Evolutionary conservation across 495 filamentous ascomycete genomes (phyloP), one percentile per base, ranked within the genome.

Genomic region (Penicillium egyptiacum): DNA sequence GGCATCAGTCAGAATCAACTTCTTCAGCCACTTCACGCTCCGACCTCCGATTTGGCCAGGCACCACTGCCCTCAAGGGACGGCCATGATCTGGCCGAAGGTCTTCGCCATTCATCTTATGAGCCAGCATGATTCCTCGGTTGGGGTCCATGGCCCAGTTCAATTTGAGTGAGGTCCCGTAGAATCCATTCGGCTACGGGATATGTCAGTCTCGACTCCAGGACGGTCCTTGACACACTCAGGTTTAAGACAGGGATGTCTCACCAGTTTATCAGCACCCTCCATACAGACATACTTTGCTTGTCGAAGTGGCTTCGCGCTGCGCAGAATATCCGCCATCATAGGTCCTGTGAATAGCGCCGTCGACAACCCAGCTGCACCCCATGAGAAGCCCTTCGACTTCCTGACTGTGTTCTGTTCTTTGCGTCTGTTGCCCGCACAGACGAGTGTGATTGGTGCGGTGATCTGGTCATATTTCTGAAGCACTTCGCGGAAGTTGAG

Each of bases 371-470:
- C 93, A 7, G 90, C 92, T 0, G 93, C 81, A 39, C 93, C 93
- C 93, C 93, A 98, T 50, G 92, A 96, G 75, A 98, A 98, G 0
- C 93, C 93, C 65, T 96, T 96, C 3, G 89, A 89, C 68, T 98
- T 98, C 26, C 91, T 80, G 2, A 96, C 90, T 30, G 87, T 77
- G 58, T 98, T 98, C 64, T 98, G 93, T 69, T 98, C 93, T 73
- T 98, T 98, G 22, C 93, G 81, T 56, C 93, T 78, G 65, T 98
- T 98, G 0, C 93, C 93, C 12, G 93, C 93, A 71, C 93, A 98
- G 37, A 97, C 93, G 0, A 98, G 80, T 0, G 93, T 97, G 62
- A 97, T 78, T 0, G 93, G 93, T 30, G 87, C 86, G 9, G 92
- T 97, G 19, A 92, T 82, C 67, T 96, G 89, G 52, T 94, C 88